Evolutionary conservation across 129 eudicot genomes (phyloP), one percentile per base, ranked within the genome.

Genomic region (Sambucus nigra): DNA sequence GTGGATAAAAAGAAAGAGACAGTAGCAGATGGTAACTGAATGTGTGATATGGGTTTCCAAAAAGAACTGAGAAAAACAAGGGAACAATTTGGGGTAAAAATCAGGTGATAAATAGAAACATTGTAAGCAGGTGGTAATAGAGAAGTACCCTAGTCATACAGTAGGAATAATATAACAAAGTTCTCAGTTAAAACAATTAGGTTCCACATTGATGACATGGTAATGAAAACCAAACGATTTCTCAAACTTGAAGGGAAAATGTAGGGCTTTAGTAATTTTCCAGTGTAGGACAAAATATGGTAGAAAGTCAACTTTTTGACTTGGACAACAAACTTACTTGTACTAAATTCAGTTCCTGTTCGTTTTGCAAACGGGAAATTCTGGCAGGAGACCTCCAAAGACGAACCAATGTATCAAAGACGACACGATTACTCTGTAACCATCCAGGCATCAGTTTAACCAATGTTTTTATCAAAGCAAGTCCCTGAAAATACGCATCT

Each of bases 401-500:
- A 51, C 76, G 80, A 55, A 91, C 95, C 69, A 91, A 58, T 1
- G 83, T 49, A 61, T 91, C 95, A 70, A 86, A 91, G 49, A 91
- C 79, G 67, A 64, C 69, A 29, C 91, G 94, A 59, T 91, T 86
- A 73, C 83, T 73, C 50, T 86, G 99, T 69, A 91, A 59, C 99
- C 99, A 91, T 15, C 80, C 82, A 48, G 99, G 99, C 80, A 85
- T 86, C 73, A 91, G 68, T 64, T 91, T 91, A 45, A 80, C 99
- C 75, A 91, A 76, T 16, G 94, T 82, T 62, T 91, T 91, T 45
- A 91, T 61, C 46, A 91, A 72, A 39, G 82, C 89, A 67, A 91
- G 99, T 21, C 99, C 95, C 70, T 91, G 95, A 46, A 91, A 91
- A 73, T 86, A 86, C 72, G 95, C 84, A 79, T 91, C 95, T 28